Conservation (phyloP, 2,329 filamentous ascomycete species). For the Arthroderma uncinatum region DNA sequence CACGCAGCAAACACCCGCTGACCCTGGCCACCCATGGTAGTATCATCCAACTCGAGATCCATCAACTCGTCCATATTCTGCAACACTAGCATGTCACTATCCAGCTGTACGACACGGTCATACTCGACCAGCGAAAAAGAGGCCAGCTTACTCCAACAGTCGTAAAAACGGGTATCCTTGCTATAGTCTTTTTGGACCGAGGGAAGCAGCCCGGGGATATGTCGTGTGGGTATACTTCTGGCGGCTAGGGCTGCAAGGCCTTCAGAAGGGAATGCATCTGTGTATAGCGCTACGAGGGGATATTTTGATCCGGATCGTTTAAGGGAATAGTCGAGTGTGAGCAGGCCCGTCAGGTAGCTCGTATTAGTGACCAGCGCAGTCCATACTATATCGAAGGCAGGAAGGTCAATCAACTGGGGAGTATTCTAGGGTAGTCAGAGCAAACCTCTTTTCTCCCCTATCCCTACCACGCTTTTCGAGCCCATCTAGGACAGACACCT, state of each 20-base stretch:
- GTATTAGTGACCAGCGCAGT: conserved; percentile 78
- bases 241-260: conserved; percentile 58
- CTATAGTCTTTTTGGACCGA: conserved; percentile 54
- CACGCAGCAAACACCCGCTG: conserved; percentile 66
- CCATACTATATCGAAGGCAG: conserved; percentile 53
- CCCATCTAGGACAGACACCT: not conserved
- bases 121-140: conserved; percentile 69
- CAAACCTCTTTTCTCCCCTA: conserved; percentile 6
- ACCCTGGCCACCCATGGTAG: conserved; percentile 41
- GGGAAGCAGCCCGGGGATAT: conserved; percentile 62
- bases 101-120: conserved; percentile 67
- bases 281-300: conserved; percentile 73
- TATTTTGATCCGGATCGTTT: conserved; percentile 55
- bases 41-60: conserved; percentile 60
- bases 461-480: not conserved
- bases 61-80: conserved; percentile 89
- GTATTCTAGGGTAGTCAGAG: not conserved
- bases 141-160: conserved; percentile 80
- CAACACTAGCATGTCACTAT: conserved; percentile 76
- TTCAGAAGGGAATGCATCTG: conserved; percentile 57
- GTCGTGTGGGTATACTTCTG: conserved; percentile 58
- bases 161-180: conserved; percentile 73
- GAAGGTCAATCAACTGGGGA: not conserved
- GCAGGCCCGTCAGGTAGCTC: conserved; percentile 67
- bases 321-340: conserved; percentile 70